Base-by-base conservation (phyloP, 2,329 filamentous ascomycete genomes). In the Cytospora chrysosperma region DNA sequence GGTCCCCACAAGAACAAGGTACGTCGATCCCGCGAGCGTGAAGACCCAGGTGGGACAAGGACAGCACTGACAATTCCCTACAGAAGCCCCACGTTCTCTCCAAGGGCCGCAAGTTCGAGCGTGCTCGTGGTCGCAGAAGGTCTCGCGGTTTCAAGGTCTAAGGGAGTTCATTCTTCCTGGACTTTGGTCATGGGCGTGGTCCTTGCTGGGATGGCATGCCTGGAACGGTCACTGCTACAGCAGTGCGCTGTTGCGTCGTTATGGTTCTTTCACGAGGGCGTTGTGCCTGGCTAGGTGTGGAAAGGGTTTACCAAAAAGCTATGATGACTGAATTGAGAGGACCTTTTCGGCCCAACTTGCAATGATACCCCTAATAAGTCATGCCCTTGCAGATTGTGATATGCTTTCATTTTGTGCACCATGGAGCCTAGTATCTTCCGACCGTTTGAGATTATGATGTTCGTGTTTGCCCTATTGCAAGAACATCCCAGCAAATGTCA, bases 111-210 rank as follows among this genome's bases (percentile, higher is more conserved):
- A 99, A 99, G 88, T 99, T 99, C 86, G 96, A 99, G 90, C 88
- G 88, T 77, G 95, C 93, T 77, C 93, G 95, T 95, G 96, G 95
- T 82, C 93, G 95, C 84, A 96, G 95, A 90, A 87, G 93, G 80
- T 98, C 93, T 76, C 88, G 91, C 77, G 95, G 96, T 88, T 99
- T 99, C 93, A 99, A 99, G 93, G 95, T 99, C 79, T 99, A 97
- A 92, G 79, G 80, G 70, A 69, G 66, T 69, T 63, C 47, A 59
- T 59, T 43, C 56, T 61, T 56, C 59, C 34, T 62, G 55, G 60
- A 56, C 51, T 57, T 52, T 47, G 60, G 60, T 62, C 27, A 58
- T 58, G 60, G 47, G 57, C 37, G 47, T 58, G 60, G 60, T 53
- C 49, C 17, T 57, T 53, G 63, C 65, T 59, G 66, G 59, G 56